A percentile compares a stretch with the other conserved stretches of the same genome.
Conservation (phyloP, 495 filamentous ascomycete species). For the Beverwykella pulmonaria region DNA sequence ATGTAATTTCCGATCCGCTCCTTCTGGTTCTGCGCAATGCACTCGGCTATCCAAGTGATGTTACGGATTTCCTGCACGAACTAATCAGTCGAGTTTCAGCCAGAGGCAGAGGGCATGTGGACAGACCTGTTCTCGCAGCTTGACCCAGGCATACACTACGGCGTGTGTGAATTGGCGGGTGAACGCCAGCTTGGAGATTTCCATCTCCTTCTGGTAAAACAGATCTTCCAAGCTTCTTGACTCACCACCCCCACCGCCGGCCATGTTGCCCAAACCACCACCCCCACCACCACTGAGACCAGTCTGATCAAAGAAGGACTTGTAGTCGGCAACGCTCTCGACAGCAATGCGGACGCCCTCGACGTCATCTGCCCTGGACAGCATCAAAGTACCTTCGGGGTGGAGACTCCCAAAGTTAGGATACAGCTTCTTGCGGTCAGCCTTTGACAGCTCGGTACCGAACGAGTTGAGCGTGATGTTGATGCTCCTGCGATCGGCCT, state of each 20-base stretch:
- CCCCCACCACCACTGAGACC: constrained; percentile 73
- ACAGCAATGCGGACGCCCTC: constrained; percentile 92
- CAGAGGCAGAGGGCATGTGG: neutral
- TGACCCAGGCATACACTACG: constrained; percentile 97
- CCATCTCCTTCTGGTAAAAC: constrained; percentile 99
- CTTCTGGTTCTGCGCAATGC: constrained; percentile 99
- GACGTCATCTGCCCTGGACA: constrained; percentile 91
- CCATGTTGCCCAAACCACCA: constrained; percentile 79
- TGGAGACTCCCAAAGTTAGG: constrained; percentile 87
- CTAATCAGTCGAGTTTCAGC: constrained; percentile 15
- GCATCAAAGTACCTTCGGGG: constrained; percentile 91
- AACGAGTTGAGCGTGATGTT: constrained; percentile 99
- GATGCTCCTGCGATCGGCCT: constrained; percentile 94
- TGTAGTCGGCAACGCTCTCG: constrained; percentile 89
- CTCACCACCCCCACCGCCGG: constrained; percentile 64
- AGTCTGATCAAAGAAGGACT: constrained; percentile 89
- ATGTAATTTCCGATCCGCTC: constrained; percentile 98
- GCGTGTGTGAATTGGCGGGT: constrained; percentile 95
- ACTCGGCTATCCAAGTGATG: constrained; percentile 99
- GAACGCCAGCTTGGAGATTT: constrained; percentile 90
- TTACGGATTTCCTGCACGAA: constrained; percentile 87
- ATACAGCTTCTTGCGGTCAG: constrained; percentile 93
- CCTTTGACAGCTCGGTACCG: constrained; percentile 93
- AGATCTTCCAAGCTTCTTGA: constrained; percentile 94
- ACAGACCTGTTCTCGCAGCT: constrained; percentile 92